phyloP scores from a whole-genome alignment of 2,329 filamentous ascomycete species.

The Metarhizium sp. region DNA sequence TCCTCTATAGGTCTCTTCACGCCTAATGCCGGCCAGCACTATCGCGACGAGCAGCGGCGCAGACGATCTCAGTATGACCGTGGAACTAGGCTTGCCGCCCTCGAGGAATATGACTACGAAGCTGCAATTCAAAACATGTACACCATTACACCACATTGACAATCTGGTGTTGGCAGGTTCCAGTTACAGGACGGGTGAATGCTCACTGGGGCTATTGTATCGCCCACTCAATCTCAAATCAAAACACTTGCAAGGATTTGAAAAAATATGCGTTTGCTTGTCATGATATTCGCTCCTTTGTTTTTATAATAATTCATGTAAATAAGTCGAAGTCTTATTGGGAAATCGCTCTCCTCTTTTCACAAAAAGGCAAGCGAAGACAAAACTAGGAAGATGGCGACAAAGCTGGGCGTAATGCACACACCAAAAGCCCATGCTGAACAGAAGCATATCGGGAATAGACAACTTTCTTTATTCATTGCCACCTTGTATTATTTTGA shows the following conservation, averaged over 20 bases:
- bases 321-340: neutral
- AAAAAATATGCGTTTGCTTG: neutral
- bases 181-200: conserved; percentile 4
- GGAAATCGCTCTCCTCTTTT: neutral
- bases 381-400: neutral
- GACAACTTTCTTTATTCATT: neutral
- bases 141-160: conserved; percentile 8
- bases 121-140: conserved; percentile 30
- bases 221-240: neutral
- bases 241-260: neutral
- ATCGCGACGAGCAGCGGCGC: conserved; percentile 66
- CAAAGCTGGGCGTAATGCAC: neutral
- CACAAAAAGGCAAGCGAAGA: neutral
- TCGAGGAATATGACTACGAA: conserved; percentile 52
- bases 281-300: neutral
- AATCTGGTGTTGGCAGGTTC: neutral
- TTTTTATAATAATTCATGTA: neutral
- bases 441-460: neutral
- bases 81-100: conserved; percentile 62
- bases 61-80: conserved; percentile 73
- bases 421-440: neutral
- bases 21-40: conserved; percentile 64
- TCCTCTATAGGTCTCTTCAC: conserved; percentile 62
- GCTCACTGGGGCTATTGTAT: neutral
- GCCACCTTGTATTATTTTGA: neutral